phyloP scores from a whole-genome alignment of 176 grass and related monocot genomes.

The Musa schizocarpa region DNA sequence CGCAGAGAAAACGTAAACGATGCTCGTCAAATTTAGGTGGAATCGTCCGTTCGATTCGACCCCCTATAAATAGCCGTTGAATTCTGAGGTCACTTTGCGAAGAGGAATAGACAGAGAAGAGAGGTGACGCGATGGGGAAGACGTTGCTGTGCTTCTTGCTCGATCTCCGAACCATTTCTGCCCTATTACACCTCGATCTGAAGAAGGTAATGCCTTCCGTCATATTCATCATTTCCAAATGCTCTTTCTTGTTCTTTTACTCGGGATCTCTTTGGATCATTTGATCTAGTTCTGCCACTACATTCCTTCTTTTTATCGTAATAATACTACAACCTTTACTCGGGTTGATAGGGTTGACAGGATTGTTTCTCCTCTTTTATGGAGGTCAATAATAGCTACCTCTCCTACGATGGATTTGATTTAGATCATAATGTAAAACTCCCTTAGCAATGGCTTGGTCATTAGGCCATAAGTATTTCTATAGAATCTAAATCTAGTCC shows the following conservation, averaged over 20 bases:
- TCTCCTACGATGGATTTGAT: neutral
- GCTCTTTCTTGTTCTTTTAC: neutral
- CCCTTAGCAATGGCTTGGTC: too few relatives aligned
- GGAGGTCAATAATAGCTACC: constrained; percentile 32
- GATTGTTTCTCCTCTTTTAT: constrained; percentile 31
- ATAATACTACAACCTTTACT: neutral
- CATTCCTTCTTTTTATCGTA: too few relatives aligned
- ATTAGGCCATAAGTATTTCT: too few relatives aligned
- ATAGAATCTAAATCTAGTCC: too few relatives aligned
- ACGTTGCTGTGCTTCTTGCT: constrained; percentile 87
- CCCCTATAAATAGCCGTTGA: too few relatives aligned
- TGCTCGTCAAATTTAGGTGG: too few relatives aligned
- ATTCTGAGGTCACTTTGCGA: too few relatives aligned
- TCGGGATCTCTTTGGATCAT: neutral
- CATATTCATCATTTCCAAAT: neutral
- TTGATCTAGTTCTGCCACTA: neutral
- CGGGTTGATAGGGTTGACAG: constrained; percentile 44
- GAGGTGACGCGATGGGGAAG: constrained; percentile 18
- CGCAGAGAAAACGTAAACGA: too few relatives aligned
- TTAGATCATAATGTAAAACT: too few relatives aligned
- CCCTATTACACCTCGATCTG: constrained; percentile 45
- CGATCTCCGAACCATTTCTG: constrained; percentile 71
- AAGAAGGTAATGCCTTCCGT: constrained; percentile 42
- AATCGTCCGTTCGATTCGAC: too few relatives aligned
- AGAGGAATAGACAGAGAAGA: too few relatives aligned